Conservation (phyloP, 2,329 filamentous ascomycete species). For the Ophiostoma pallidulum region DNA sequence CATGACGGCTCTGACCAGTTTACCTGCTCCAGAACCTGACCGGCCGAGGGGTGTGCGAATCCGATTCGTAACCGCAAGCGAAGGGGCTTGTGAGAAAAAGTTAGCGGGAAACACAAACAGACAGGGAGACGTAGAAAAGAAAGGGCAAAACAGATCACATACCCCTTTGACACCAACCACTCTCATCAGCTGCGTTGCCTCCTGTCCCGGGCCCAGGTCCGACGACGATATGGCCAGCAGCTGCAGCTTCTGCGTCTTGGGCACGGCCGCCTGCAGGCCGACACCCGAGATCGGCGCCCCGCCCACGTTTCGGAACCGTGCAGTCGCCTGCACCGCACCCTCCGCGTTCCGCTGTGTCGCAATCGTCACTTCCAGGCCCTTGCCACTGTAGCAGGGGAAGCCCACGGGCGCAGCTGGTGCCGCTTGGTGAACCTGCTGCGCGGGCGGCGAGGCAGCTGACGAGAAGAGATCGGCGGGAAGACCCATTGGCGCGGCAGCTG, state of each 20-base stretch:
- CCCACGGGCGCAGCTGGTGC: slow-evolving; percentile 33
- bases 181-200: slow-evolving; percentile 86
- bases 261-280: slow-evolving; percentile 86
- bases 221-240: slow-evolving; percentile 78
- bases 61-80: slow-evolving; percentile 77
- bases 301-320: slow-evolving; percentile 72
- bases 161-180: slow-evolving; percentile 79
- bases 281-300: slow-evolving; percentile 61
- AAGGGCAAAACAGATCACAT: slow-evolving; percentile 38
- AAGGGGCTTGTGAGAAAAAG: slow-evolving; percentile 53
- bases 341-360: slow-evolving; percentile 76
- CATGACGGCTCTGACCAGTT: slow-evolving; percentile 80
- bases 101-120: slow-evolving; percentile 4
- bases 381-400: slow-evolving; percentile 74
- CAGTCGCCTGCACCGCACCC: slow-evolving; percentile 69
- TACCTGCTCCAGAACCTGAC: slow-evolving; percentile 78
- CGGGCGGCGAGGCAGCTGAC: slow-evolving; percentile 36
- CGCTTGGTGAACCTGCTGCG: slow-evolving; percentile 22
- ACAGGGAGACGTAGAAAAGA: neutral
- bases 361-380: slow-evolving; percentile 72
- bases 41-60: slow-evolving; percentile 61
- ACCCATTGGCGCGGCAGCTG: slow-evolving; percentile 30
- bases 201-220: slow-evolving; percentile 65
- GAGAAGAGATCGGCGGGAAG: slow-evolving; percentile 41
- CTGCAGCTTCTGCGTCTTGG: slow-evolving; percentile 91